phyloP scores from a whole-genome alignment of 2,329 filamentous ascomycete genomes.

The Epichloe baconii region DNA sequence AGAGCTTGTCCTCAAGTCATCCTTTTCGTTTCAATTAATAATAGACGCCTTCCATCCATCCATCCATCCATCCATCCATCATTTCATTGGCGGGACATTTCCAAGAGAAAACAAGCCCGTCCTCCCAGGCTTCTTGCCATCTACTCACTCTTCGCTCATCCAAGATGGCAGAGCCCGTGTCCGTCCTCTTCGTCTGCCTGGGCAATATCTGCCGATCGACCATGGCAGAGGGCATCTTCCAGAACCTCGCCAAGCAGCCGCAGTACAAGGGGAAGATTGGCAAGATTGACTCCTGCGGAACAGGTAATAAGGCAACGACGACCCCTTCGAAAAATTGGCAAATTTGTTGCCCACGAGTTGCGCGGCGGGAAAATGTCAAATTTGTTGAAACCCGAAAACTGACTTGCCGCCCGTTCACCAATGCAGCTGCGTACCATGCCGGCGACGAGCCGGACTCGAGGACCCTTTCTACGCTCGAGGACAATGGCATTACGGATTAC shows the following conservation, averaged over 20 bases:
- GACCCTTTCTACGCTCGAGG: slow-evolving; percentile 65
- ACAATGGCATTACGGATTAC: slow-evolving; percentile 66
- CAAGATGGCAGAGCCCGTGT: slow-evolving; percentile 35
- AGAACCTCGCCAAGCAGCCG: slow-evolving; percentile 49
- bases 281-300: slow-evolving; percentile 78
- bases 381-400: background rate
- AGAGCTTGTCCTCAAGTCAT: no score
- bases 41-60: background rate
- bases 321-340: background rate
- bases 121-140: background rate
- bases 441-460: slow-evolving; percentile 67
- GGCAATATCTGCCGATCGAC: slow-evolving; percentile 92
- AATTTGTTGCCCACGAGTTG: background rate
- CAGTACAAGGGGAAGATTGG: slow-evolving; percentile 47
- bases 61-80: background rate
- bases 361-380: background rate
- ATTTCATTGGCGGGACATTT: background rate
- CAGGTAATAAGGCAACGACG: slow-evolving; percentile 31
- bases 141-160: background rate
- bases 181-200: slow-evolving; percentile 87
- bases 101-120: background rate
- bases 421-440: slow-evolving; percentile 63
- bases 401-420: background rate
- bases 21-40: no score
- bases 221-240: slow-evolving; percentile 94